A percentile compares a stretch with the other conserved stretches of the same genome.
Evolutionary conservation across 495 filamentous ascomycete genomes (phyloP).

Genomic region (Penicillium steckii): DNA sequence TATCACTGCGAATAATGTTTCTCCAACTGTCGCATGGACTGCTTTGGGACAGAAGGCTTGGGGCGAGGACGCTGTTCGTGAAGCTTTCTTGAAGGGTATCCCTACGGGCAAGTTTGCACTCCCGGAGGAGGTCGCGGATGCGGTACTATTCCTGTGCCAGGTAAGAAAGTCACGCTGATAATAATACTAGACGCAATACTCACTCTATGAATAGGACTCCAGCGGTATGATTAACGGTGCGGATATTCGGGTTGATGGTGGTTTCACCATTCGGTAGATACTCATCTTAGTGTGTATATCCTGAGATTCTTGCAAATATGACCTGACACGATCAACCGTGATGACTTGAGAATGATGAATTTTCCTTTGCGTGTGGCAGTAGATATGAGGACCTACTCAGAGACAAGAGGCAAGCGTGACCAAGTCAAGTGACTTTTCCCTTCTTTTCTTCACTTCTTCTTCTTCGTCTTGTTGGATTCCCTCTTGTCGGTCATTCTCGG

Average conservation of each 20-base stretch:
- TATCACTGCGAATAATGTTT: constrained; percentile 38
- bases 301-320: background rate
- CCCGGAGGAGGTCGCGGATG: constrained; percentile 42
- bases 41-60: constrained; percentile 39
- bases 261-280: constrained; percentile 35
- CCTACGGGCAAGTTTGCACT: constrained; percentile 43
- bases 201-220: constrained; percentile 31
- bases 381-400: too few species aligned
- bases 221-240: constrained; percentile 46
- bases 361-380: too few species aligned
- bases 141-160: constrained; percentile 39
- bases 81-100: constrained; percentile 36
- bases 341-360: too few species aligned
- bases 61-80: constrained; percentile 30
- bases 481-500: too few species aligned
- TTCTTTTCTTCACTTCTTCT: too few species aligned
- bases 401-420: background rate
- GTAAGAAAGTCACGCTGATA: constrained; percentile 15
- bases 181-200: background rate
- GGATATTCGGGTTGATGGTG: constrained; percentile 43
- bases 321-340: too few species aligned
- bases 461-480: too few species aligned
- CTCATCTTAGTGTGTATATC: background rate
- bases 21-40: constrained; percentile 44
- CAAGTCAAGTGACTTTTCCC: background rate